phyloP scores from a whole-genome alignment of 148 eudicot species.

The Cornus kousa region DNA sequence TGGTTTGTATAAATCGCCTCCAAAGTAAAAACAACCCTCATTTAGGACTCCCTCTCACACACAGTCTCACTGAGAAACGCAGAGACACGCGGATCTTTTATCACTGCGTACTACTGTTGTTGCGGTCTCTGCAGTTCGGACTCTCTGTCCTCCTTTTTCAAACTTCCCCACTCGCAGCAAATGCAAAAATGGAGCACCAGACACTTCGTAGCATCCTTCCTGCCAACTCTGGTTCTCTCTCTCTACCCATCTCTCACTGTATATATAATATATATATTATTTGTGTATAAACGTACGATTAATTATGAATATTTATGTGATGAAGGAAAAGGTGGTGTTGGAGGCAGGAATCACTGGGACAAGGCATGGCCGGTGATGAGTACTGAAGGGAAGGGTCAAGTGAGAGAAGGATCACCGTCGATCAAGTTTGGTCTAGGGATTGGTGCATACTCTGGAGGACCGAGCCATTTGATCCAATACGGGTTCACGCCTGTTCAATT shows the following conservation, averaged over 20 bases:
- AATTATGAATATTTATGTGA: background rate
- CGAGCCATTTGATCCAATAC: constrained; percentile 18
- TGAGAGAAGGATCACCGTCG: constrained; percentile 30
- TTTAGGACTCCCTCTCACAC: background rate
- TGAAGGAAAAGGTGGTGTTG: background rate
- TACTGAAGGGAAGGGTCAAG: background rate
- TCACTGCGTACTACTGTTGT: too few relatives aligned
- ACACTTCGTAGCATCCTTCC: background rate
- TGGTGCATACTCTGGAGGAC: constrained; percentile 18
- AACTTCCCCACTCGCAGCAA: background rate
- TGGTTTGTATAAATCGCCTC: background rate
- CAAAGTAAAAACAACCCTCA: background rate
- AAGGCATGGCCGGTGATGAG: constrained; percentile 9
- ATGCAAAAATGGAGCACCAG: constrained; percentile 1
- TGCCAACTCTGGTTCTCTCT: constrained; percentile 6
- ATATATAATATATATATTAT: too few relatives aligned
- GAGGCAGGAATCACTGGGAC: background rate
- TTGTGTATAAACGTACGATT: background rate
- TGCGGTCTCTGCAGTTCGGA: background rate
- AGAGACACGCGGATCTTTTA: too few relatives aligned
- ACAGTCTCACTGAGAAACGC: background rate
- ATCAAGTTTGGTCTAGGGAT: constrained; percentile 46
- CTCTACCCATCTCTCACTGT: background rate
- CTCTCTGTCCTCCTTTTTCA: background rate
- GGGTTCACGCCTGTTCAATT: constrained; percentile 40